phyloP scores from a whole-genome alignment of 2,329 filamentous ascomycete species.

The Aureobasidium sp. region DNA sequence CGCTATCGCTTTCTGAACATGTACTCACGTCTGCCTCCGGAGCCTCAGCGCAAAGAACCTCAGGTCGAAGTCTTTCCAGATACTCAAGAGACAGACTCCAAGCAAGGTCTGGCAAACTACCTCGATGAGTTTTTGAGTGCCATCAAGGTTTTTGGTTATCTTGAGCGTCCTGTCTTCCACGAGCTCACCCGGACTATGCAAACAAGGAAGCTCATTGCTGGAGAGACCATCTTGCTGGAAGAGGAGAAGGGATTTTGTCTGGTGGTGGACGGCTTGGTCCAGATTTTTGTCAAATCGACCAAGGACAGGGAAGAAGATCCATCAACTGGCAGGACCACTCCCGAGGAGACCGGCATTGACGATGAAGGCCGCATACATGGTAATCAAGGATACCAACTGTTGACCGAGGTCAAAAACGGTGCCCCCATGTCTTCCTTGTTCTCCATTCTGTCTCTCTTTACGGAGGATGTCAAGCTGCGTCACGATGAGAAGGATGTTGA shows the following conservation, averaged over 20 bases:
- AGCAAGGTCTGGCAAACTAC: conserved; percentile 90
- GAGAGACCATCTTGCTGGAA: conserved; percentile 89
- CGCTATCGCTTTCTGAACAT: conserved; percentile 95
- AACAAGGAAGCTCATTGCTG: conserved; percentile 89
- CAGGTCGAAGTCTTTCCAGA: conserved; percentile 94
- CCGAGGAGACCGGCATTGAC: conserved; percentile 39
- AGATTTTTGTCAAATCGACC: conserved; percentile 95
- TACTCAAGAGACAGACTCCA: conserved; percentile 79
- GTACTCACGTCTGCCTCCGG: conserved; percentile 87
- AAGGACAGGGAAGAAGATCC: conserved; percentile 37
- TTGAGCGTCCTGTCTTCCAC: conserved; percentile 94
- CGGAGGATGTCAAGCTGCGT: conserved; percentile 80
- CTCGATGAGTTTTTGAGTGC: conserved; percentile 96
- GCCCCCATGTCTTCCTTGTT: conserved; percentile 98
- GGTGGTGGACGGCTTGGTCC: conserved; percentile 90
- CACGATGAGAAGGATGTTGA: conserved; percentile 54
- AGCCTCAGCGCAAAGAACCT: conserved; percentile 92
- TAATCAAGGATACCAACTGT: conserved; percentile 82
- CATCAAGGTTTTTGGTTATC: conserved; percentile 97
- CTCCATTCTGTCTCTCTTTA: conserved; percentile 94
- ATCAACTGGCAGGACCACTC: conserved; percentile 33
- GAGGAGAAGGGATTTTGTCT: conserved; percentile 98
- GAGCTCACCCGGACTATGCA: conserved; percentile 98
- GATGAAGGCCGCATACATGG: conserved; percentile 59
- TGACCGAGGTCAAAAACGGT: conserved; percentile 96